Evolutionary conservation across 2,329 filamentous ascomycete species (phyloP), one percentile per base, ranked within the genome.

Genomic region (Laburnicola sp.): DNA sequence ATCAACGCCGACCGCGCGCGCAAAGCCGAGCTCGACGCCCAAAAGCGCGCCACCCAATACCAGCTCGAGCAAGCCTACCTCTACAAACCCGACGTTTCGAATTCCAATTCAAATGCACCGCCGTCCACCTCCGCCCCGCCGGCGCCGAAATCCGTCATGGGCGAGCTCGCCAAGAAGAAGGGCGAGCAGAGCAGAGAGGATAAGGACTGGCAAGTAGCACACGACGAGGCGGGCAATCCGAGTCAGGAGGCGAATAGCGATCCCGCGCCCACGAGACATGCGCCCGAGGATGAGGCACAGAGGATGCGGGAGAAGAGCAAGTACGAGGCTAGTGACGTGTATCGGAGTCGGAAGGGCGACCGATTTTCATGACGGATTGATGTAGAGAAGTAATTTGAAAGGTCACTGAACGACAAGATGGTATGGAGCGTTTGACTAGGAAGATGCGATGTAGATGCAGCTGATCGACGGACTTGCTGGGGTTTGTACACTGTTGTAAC

Each of bases 1-100:
- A 96, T 99, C 82, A 96, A 97, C 71, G 89, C 89, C 62, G 91
- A 97, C 75, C 89, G 93, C 58, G 85, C 88, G 54, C 82, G 84
- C 62, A 86, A 87, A 76, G 86, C 71, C 82, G 76, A 82, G 81
- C 63, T 64, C 48, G 71, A 70, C 52, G 66, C 58, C 44, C 58
- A 60, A 46, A 71, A 70, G 48, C 66, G 69, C 31, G 44, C 60
- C 31, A 58, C 63, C 28, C 63, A 69, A 28, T 64, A 60, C 58
- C 48, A 71, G 45, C 64, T 73, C 32, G 70, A 73, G 53, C 55
- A 65, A 28, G 42, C 55, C 3, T 41, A 62, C 48, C 25, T 35
- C 43, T 25, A 43, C 16, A 16, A 16, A 16, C 16, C 16, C 16
- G 16, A 16, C 16, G 16, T 16, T 16, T 16, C 16, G 16, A 16